A percentile compares a stretch with the other conserved stretches of the same genome.
Conservation (phyloP, 164 flowering plant species). For the Chimonanthus salicifolius region DNA sequence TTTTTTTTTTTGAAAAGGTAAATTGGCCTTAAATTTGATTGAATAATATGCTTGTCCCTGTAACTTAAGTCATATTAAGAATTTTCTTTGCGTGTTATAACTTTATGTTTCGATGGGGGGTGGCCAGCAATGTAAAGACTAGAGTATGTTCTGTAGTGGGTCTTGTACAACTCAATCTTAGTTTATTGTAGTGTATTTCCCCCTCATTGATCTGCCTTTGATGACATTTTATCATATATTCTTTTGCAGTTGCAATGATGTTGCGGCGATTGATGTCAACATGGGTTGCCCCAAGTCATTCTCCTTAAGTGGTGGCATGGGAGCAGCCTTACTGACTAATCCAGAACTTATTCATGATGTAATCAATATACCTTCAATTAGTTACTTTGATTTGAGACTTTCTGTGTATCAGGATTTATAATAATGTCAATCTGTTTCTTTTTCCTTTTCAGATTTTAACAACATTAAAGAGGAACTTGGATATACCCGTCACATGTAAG, state of each 20-base stretch:
- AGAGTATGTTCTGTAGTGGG: not conserved
- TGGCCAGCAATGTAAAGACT: not conserved
- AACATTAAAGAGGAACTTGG: constrained; percentile 73
- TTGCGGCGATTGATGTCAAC: constrained; percentile 89
- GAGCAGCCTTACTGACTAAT: constrained; percentile 79
- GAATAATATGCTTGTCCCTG: not conserved
- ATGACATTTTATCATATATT: constrained; percentile 4
- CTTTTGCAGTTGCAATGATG: constrained; percentile 66
- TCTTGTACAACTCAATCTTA: not conserved
- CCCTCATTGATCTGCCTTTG: not conserved
- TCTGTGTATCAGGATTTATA: not conserved
- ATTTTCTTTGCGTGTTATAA: too few relatives aligned
- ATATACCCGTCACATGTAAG: constrained; percentile 80
- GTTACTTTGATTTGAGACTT: not conserved
- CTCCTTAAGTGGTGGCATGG: constrained; percentile 96
- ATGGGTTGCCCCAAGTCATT: constrained; percentile 98
- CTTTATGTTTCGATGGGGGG: too few relatives aligned
- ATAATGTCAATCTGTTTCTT: not conserved
- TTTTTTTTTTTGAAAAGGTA: too few relatives aligned
- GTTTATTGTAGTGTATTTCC: not conserved
- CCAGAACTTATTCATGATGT: constrained; percentile 97
- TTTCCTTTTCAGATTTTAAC: constrained; percentile 64
- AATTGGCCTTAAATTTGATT: not conserved
- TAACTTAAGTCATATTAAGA: not conserved
- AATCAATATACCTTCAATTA: constrained; percentile 12